A percentile compares a stretch with the other conserved stretches of the same genome.
phyloP scores from a whole-genome alignment of 371 early-diverging fungal species.

The Mucor irregularis region DNA sequence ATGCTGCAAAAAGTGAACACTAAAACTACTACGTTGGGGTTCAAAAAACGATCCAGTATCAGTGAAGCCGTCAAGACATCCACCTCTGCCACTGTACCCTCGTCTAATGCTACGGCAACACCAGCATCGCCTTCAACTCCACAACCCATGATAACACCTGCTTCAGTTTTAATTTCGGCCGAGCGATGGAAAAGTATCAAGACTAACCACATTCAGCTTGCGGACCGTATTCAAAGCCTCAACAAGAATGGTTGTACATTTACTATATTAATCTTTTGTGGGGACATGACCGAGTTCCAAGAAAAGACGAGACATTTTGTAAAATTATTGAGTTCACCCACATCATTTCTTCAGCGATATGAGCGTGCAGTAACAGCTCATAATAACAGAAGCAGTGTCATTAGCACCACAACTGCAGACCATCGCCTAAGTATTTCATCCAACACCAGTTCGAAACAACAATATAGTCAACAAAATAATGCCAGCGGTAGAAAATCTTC shows the following conservation, averaged over 20 bases:
- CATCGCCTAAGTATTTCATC: neutral
- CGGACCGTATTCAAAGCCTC: conserved; percentile 20
- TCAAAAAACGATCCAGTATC: too few species aligned
- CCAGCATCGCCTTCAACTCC: neutral
- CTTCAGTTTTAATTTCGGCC: neutral
- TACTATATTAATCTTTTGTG: conserved; percentile 38
- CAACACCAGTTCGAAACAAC: too few species aligned
- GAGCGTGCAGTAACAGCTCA: neutral
- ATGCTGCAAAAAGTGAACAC: conserved; percentile 6
- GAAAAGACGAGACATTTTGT: conserved; percentile 7
- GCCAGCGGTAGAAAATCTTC: neutral
- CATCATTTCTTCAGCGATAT: conserved; percentile 32
- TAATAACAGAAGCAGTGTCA: neutral
- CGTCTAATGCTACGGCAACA: neutral
- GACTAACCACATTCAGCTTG: conserved; percentile 27
- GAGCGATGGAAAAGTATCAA: conserved; percentile 40
- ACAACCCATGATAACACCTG: too few species aligned
- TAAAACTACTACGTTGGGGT: neutral
- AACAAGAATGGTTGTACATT: conserved; percentile 20
- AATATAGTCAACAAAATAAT: too few species aligned
- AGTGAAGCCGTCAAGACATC: conserved; percentile 10
- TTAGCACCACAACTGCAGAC: neutral
- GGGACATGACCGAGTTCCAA: conserved; percentile 19
- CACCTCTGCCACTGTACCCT: conserved; percentile 15
- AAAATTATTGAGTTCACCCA: conserved; percentile 19